Percentiles rank a stretch among this genome's conserved stretches.
Conservation (phyloP, 2,329 filamentous ascomycete species). For the Colletotrichum magnum region DNA sequence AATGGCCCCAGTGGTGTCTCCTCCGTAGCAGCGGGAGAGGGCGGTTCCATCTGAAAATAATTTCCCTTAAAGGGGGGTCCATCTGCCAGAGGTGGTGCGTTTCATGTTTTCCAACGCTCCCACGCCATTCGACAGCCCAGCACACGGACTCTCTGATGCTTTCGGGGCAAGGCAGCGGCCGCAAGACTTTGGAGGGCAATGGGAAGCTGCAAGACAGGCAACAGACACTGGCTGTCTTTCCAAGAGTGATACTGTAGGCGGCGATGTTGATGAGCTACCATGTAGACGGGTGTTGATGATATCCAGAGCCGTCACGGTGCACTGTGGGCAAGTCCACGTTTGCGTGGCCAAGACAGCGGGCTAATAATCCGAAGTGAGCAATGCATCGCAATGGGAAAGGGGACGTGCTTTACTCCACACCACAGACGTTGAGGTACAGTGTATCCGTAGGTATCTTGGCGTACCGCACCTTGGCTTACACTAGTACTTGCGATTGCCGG, state of each 20-base stretch:
- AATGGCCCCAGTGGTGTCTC: constrained; percentile 22
- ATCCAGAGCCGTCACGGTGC: too few species aligned
- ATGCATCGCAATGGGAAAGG: neutral
- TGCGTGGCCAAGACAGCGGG: too few species aligned
- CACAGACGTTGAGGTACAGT: constrained; percentile 24
- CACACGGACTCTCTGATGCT: constrained; percentile 29
- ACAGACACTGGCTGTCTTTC: too few species aligned
- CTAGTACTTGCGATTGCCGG: constrained; percentile 2
- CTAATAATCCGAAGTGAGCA: too few species aligned
- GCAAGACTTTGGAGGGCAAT: constrained; percentile 11
- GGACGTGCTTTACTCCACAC: constrained; percentile 29
- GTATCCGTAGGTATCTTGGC: constrained; percentile 9
- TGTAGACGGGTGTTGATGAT: too few species aligned
- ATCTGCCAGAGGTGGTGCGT: constrained; percentile 40
- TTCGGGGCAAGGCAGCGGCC: constrained; percentile 24
- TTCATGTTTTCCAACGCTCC: constrained; percentile 37
- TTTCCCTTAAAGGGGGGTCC: constrained; percentile 32
- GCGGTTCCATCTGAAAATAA: constrained; percentile 31
- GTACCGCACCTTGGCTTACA: constrained; percentile 16
- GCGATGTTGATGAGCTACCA: too few species aligned
- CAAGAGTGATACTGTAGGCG: neutral
- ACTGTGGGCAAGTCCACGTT: too few species aligned
- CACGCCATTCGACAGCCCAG: constrained; percentile 27
- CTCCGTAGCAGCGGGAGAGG: constrained; percentile 31
- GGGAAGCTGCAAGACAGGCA: constrained; percentile 10